phyloP scores from a whole-genome alignment of 2,329 filamentous ascomycete genomes.

The Fusarium algeriense region DNA sequence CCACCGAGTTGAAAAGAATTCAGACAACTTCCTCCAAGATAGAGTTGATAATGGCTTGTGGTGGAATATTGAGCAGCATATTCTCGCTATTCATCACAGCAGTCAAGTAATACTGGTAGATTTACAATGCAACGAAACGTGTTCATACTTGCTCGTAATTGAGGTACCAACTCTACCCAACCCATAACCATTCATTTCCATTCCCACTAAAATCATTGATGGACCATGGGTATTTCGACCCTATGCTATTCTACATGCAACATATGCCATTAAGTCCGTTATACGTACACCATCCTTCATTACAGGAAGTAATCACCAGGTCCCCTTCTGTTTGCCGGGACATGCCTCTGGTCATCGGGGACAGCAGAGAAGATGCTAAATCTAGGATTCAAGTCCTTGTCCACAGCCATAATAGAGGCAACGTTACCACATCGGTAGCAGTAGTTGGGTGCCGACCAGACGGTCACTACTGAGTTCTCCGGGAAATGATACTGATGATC shows the following conservation, averaged over 20 bases:
- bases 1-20: slow-evolving; percentile 1
- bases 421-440: slow-evolving; percentile 97
- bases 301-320: slow-evolving; percentile 79
- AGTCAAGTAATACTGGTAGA: neutral
- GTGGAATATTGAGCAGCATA: neutral
- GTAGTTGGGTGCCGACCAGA: slow-evolving; percentile 98
- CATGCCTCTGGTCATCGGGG: slow-evolving; percentile 85
- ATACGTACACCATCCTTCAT: slow-evolving; percentile 46
- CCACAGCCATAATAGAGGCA: slow-evolving; percentile 94
- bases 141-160: slow-evolving; percentile 28
- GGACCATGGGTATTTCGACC: slow-evolving; percentile 58
- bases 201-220: slow-evolving; percentile 49
- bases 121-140: neutral
- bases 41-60: neutral
- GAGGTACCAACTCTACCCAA: slow-evolving; percentile 46
- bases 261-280: slow-evolving; percentile 45
- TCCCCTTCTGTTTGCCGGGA: slow-evolving; percentile 77
- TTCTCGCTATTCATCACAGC: no score
- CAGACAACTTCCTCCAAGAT: neutral
- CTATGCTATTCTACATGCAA: slow-evolving; percentile 58
- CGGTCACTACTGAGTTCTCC: slow-evolving; percentile 95
- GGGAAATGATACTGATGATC: slow-evolving; percentile 83
- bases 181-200: slow-evolving; percentile 35
- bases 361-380: slow-evolving; percentile 94
- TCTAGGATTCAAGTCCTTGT: slow-evolving; percentile 85